A percentile compares a stretch with the other conserved stretches of the same genome.
Evolutionary conservation across 2,329 filamentous ascomycete species (phyloP).

Genomic region (Nemania abortiva): DNA sequence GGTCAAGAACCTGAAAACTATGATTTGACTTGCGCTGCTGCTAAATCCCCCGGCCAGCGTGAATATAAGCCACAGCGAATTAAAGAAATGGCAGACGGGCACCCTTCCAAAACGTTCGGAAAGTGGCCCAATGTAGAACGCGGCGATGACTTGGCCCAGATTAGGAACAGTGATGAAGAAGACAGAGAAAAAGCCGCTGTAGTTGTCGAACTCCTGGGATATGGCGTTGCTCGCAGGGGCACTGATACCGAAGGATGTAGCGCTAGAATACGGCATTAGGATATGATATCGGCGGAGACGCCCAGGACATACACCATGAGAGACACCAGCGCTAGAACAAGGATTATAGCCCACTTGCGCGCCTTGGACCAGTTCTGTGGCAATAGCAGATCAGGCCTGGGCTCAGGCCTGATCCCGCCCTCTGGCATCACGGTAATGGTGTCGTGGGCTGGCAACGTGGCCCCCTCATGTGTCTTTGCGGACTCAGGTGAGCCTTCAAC

Average conservation of each 20-base stretch:
- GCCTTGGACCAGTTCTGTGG: background rate
- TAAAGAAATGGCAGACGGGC: background rate
- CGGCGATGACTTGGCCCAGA: background rate
- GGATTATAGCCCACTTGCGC: background rate
- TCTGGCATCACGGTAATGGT: background rate
- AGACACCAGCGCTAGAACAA: background rate
- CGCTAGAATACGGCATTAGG: background rate
- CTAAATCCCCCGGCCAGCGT: constrained; percentile 6
- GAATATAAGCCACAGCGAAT: background rate
- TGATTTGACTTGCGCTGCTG: background rate
- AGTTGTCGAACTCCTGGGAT: background rate
- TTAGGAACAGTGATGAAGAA: constrained; percentile 1
- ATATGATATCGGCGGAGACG: background rate
- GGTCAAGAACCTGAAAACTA: background rate
- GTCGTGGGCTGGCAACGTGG: background rate
- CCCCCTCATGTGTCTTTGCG: background rate
- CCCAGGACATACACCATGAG: background rate
- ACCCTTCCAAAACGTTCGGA: background rate
- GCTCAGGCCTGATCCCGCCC: background rate
- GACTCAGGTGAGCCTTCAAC: background rate
- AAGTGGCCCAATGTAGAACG: background rate
- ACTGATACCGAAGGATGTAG: background rate
- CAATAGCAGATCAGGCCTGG: background rate
- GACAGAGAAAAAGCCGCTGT: background rate
- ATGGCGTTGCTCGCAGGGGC: background rate